Evolutionary conservation across 371 early-diverging fungal species (phyloP).

Genomic region (Apophysomyces elegans): DNA sequence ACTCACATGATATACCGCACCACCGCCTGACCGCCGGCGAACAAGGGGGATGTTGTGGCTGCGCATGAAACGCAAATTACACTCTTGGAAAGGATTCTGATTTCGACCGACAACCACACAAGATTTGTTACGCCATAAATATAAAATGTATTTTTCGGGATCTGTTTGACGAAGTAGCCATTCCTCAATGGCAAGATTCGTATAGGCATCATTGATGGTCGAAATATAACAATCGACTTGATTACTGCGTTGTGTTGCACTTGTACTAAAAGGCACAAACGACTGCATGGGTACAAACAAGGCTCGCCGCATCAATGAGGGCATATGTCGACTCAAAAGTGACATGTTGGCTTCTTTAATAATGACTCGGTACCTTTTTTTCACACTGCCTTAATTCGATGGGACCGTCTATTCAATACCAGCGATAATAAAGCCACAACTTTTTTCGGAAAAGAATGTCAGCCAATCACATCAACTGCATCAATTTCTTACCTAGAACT

Average conservation of each 20-base stretch:
- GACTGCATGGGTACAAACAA: not conserved
- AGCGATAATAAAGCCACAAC: not conserved
- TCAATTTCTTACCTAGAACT: too few species aligned
- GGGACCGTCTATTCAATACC: too few species aligned
- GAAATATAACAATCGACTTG: slow-evolving; percentile 65
- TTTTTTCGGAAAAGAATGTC: not conserved
- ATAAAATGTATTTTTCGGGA: slow-evolving; percentile 70
- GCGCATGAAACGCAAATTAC: slow-evolving; percentile 74
- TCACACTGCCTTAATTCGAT: too few species aligned
- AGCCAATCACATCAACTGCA: not conserved
- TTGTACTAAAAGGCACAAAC: slow-evolving; percentile 9
- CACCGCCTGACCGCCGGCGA: slow-evolving; percentile 93
- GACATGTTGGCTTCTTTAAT: not conserved
- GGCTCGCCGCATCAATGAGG: not conserved
- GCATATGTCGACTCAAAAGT: not conserved
- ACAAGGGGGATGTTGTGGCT: slow-evolving; percentile 78
- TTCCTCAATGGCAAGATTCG: slow-evolving; percentile 94
- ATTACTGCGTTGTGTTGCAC: slow-evolving; percentile 1
- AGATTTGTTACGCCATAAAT: slow-evolving; percentile 86
- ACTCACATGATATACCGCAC: slow-evolving; percentile 94
- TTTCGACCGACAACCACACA: slow-evolving; percentile 95
- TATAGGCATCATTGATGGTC: slow-evolving; percentile 75
- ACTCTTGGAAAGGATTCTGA: slow-evolving; percentile 97
- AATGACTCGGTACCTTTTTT: slow-evolving; percentile 1
- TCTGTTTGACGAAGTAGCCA: slow-evolving; percentile 77